Evolutionary conservation across 202 grass and related monocot genomes (phyloP).

Genomic region (Bolboschoenoplectus hybrid): DNA sequence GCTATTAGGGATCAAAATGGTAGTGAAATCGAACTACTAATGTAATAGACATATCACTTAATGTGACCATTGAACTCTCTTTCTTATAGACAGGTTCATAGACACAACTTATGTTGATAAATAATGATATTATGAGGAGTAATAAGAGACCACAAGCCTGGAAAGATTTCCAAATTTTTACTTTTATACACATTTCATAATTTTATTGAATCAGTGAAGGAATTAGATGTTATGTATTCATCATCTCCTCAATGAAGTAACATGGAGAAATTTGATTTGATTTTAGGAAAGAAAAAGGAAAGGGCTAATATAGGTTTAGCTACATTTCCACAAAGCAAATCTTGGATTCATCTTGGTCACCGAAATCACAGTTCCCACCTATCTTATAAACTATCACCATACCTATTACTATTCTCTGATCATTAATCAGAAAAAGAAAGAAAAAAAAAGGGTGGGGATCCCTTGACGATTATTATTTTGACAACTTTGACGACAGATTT

Average conservation of each 20-base stretch:
- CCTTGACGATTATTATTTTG: too few species aligned
- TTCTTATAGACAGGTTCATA: not conserved
- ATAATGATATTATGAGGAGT: not conserved
- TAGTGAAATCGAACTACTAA: not conserved
- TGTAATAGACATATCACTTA: not conserved
- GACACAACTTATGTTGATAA: not conserved
- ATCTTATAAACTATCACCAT: not conserved
- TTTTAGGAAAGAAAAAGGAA: not conserved
- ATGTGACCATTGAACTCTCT: not conserved
- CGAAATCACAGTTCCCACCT: not conserved
- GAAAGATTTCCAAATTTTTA: not conserved
- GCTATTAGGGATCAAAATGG: not conserved
- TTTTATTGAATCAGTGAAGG: not conserved
- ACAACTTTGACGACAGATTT: too few species aligned
- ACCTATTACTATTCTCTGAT: not conserved
- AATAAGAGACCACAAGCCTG: not conserved
- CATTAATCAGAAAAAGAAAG: not conserved
- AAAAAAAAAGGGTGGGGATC: not conserved
- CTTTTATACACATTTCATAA: not conserved
- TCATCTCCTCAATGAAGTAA: not conserved
- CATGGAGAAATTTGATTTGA: not conserved
- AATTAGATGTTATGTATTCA: not conserved
- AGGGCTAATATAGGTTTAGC: not conserved
- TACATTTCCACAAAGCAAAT: constrained; percentile 3
- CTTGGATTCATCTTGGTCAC: not conserved